Evolutionary conservation across 164 flowering plant species (phyloP).

Genomic region (Stephania yunnanensis): DNA sequence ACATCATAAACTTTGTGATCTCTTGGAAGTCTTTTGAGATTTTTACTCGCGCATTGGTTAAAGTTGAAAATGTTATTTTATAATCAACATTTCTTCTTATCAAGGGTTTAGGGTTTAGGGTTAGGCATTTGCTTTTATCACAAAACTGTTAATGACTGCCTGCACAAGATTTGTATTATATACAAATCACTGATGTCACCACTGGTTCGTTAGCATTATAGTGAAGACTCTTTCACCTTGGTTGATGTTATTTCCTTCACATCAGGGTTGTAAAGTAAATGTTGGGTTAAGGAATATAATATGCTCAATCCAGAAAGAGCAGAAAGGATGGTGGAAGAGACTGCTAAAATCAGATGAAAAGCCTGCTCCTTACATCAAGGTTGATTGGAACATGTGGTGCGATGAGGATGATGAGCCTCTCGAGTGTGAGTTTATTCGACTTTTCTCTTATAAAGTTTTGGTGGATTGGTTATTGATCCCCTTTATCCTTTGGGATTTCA

Average conservation of each 20-base stretch:
- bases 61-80: too few species aligned
- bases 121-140: too few species aligned
- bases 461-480: not conserved
- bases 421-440: constrained; percentile 37
- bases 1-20: too few species aligned
- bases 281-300: constrained; percentile 67
- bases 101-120: too few species aligned
- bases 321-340: constrained; percentile 85
- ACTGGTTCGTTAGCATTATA: not conserved
- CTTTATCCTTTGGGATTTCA: not conserved
- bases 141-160: not conserved
- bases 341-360: constrained; percentile 69
- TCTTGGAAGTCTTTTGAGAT: too few species aligned
- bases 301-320: constrained; percentile 64
- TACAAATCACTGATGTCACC: not conserved
- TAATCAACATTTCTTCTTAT: too few species aligned
- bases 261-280: constrained; percentile 64
- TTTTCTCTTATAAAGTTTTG: not conserved
- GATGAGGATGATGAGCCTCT: constrained; percentile 82
- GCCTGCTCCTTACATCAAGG: constrained; percentile 83
- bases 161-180: not conserved
- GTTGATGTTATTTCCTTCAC: not conserved
- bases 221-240: not conserved
- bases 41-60: too few species aligned
- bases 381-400: constrained; percentile 95